Evolutionary conservation across 1,284 basidiomycete species (phyloP), one percentile per base, ranked within the genome.

Genomic region (Xanthoconium separans): DNA sequence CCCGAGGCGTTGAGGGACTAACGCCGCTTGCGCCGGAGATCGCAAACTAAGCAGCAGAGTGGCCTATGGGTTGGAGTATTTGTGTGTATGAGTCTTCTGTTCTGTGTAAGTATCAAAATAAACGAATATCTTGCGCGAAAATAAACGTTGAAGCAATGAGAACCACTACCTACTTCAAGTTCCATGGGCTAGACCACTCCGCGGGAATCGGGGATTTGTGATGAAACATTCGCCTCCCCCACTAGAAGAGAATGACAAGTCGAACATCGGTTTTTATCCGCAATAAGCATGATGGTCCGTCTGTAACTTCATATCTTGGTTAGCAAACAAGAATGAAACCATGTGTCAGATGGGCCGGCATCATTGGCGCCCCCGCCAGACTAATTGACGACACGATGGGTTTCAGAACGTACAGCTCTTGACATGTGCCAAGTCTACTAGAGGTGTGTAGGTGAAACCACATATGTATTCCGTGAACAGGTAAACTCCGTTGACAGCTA

Each of bases 381-480:
- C 72, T 85, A 22, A 79, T 85, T 58, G 83, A 79, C 9, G 82
- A 80, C 71, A 76, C 37, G 83, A 85, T 53, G 83, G 83, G 0
- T 85, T 84, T 4, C 2, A 22, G 22, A 2, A 22, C 4, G 22
- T 22, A 22, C 22, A 77, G 33, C 61, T 86, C 12, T 61, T 85
- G 24, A 79, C 82, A 16, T 70, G 76, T 37, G 83, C 85, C 60
- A 63, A 57, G 10, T 72, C 75, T 1, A 69, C 73, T 4, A 83
- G 83, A 18, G 83, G 83, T 4, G 75, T 78, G 1, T 84, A 83
- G 83, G 71, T 77, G 7, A 66, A 64, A 34, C 72, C 75, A 20
- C 73, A 80, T 3, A 69, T 84, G 1, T 85, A 84, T 64, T 76
- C 80, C 1, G 78, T 82, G 27, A 85, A 86, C 66, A 84, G 80